A percentile compares a stretch with the other conserved stretches of the same genome.
Conservation (phyloP, 179 eudicot genomes). For the Silene vulgaris region DNA sequence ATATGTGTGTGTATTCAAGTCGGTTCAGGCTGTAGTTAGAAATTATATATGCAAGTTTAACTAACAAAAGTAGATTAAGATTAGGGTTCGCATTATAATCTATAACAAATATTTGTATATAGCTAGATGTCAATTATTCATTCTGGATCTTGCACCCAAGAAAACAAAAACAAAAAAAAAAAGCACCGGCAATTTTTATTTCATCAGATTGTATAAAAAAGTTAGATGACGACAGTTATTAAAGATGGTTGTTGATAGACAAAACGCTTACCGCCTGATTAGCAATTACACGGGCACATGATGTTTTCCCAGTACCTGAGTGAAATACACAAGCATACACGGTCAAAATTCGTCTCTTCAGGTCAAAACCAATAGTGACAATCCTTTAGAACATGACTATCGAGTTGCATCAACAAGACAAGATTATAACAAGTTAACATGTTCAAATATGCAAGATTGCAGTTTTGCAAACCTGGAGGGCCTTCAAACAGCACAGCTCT, state of each 20-base stretch:
- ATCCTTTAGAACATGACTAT: neutral
- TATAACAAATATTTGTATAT: neutral
- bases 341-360: neutral
- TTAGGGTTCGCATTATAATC: too few species aligned
- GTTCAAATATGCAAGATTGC: conserved; percentile 9
- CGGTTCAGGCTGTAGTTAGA: neutral
- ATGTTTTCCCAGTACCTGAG: conserved; percentile 98
- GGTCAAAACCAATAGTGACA: neutral
- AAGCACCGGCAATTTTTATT: too few species aligned
- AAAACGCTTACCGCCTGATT: conserved; percentile 65
- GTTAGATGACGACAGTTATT: neutral
- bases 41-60: too few species aligned
- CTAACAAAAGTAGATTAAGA: too few species aligned
- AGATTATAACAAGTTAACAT: neutral
- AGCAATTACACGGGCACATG: conserved; percentile 97
- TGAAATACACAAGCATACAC: conserved; percentile 18
- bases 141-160: too few species aligned
- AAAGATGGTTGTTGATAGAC: conserved; percentile 12
- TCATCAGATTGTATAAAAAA: too few species aligned
- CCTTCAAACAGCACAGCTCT: conserved; percentile 96
- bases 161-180: too few species aligned
- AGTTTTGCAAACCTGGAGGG: conserved; percentile 72
- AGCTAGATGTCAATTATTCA: too few species aligned
- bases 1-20: neutral
- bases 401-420: neutral